phyloP scores from a whole-genome alignment of 108 stramenopile species.

The Cyclotella atomus region DNA sequence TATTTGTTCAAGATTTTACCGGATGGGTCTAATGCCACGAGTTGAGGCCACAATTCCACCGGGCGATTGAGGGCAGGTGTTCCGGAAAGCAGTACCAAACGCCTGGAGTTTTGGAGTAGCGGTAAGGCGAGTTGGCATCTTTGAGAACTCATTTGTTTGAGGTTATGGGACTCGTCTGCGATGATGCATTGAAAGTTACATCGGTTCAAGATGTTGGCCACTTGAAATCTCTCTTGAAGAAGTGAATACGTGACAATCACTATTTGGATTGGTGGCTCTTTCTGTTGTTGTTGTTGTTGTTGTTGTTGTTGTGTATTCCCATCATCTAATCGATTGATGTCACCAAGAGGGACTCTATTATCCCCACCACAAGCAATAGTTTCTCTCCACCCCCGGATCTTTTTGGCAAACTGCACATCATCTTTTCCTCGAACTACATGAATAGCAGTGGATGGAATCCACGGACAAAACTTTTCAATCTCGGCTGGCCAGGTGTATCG shows the following conservation, averaged over 20 bases:
- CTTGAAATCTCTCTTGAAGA: slow-evolving; percentile 57
- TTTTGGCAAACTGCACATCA: slow-evolving; percentile 54
- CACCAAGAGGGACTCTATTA: background rate
- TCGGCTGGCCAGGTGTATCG: slow-evolving; percentile 92
- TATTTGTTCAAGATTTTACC: slow-evolving; percentile 55
- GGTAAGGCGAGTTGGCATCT: slow-evolving; percentile 83
- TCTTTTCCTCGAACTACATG: slow-evolving; percentile 65
- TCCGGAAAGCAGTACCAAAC: slow-evolving; percentile 82
- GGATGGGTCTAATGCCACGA: slow-evolving; percentile 68
- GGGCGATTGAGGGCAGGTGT: slow-evolving; percentile 93
- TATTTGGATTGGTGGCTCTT: slow-evolving; percentile 47
- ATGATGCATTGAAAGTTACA: slow-evolving; percentile 77
- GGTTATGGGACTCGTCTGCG: slow-evolving; percentile 91
- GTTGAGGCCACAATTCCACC: slow-evolving; percentile 88
- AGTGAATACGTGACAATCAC: slow-evolving; percentile 78
- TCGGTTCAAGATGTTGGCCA: slow-evolving; percentile 39
- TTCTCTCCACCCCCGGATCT: slow-evolving; percentile 40
- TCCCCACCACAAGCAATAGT: background rate
- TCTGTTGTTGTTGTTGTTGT: background rate
- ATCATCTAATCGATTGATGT: background rate
- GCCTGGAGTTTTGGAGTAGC: slow-evolving; percentile 63
- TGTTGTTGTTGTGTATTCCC: background rate
- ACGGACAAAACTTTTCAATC: slow-evolving; percentile 85
- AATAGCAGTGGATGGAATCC: slow-evolving; percentile 49
- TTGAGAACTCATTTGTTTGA: slow-evolving; percentile 75